Evolutionary conservation across 495 filamentous ascomycete species (phyloP).

Genomic region (Lineolata rhizophorae): DNA sequence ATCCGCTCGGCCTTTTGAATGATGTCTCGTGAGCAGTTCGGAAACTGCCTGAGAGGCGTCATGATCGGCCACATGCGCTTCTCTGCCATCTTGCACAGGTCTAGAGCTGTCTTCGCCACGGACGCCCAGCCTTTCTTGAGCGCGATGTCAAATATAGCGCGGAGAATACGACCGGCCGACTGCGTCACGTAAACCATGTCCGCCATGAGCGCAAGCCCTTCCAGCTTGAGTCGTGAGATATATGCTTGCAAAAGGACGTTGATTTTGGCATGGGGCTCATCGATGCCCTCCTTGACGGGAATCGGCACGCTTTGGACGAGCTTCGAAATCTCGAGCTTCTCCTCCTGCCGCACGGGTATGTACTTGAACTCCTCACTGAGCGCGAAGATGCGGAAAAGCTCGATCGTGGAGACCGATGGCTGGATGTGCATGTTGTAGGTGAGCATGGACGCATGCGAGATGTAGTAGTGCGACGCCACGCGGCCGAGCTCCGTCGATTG

Average conservation of each 20-base stretch:
- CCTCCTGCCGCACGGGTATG: constrained; percentile 91
- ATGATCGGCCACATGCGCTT: constrained; percentile 99
- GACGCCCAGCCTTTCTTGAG: constrained; percentile 92
- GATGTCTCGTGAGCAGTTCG: constrained; percentile 59
- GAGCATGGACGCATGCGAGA: constrained; percentile 85
- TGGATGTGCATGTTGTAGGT: constrained; percentile 93
- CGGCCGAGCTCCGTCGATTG: constrained; percentile 86
- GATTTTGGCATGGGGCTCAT: constrained; percentile 94
- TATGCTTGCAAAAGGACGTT: constrained; percentile 97
- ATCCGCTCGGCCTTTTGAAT: constrained; percentile 82
- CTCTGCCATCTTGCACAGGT: constrained; percentile 98
- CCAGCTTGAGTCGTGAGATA: constrained; percentile 83
- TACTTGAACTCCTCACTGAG: constrained; percentile 98
- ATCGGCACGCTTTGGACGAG: constrained; percentile 76
- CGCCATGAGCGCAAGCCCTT: constrained; percentile 89
- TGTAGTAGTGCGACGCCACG: constrained; percentile 96
- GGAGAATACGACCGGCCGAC: constrained; percentile 84
- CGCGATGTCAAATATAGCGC: constrained; percentile 90
- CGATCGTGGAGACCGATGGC: constrained; percentile 72
- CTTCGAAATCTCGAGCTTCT: constrained; percentile 90
- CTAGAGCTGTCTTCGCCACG: constrained; percentile 77
- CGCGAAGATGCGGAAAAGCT: constrained; percentile 94
- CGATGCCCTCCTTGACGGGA: constrained; percentile 91
- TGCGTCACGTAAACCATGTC: constrained; percentile 98
- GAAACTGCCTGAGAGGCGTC: constrained; percentile 85